Base-by-base conservation (phyloP, 1,284 basidiomycete species). In the Trametes versicolor region DNA sequence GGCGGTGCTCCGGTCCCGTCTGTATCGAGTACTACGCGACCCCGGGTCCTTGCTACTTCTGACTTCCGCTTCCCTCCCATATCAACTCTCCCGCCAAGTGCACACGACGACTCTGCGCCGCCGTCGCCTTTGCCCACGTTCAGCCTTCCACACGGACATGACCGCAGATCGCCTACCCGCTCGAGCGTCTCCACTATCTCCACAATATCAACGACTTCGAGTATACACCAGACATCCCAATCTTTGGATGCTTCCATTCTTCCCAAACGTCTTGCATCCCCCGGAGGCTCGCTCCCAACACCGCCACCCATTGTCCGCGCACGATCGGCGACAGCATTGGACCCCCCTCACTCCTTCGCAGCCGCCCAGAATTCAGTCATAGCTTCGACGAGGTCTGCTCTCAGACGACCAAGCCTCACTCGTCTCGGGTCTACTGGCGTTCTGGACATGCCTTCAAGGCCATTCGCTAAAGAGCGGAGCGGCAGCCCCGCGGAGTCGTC, bases 161-260 rank as follows among this genome's bases (percentile, higher is more conserved):
- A 65, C 53, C 71, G 74, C 51, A 66, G 70, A 15, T 78, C 78
- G 15, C 76, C 76, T 1, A 81, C 78, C 4, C 79, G 79, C 66
- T 71, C 75, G 3, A 80, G 78, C 61, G 71, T 77, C 25, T 76
- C 79, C 12, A 76, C 72, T 50, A 67, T 74, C 13, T 72, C 77
- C 55, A 67, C 70, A 23, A 65, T 75, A 62, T 68, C 73, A 2
- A 69, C 68, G n/a, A 61, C 68, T 0, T 77, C 78, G 15, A 74
- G 64, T 62, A 71, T 77, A 25, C 86, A 87, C 72, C 85, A 84
- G 68, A 76, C 79, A 5, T 82, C 86, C 0, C 82, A 81, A 69
- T 90, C 88, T 0, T 74, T 89, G 21, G 88, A 90, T 72, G 81
- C 78, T 0, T 78, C 81, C n/a, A 65, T 72, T 34, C 58, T 76